These are phyloP conservation scores for Malassezia pachydermatis DNA, from an alignment of 1,284 basidiomycete genomes.

Conservation along the genomic window DNA sequence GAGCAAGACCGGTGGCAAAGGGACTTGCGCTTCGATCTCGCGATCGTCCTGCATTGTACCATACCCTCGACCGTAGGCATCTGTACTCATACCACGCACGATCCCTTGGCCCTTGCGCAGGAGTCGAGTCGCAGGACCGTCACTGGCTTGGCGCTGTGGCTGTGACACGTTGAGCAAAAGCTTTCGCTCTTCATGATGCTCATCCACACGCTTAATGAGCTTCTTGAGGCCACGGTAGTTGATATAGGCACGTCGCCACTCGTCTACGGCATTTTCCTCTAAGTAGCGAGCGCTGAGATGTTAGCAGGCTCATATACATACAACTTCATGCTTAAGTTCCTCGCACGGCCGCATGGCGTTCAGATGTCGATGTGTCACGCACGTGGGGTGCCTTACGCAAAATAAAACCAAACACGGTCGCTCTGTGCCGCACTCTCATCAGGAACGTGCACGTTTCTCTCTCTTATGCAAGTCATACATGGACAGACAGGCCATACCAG, in stretches of 20 bases:
- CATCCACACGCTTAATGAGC: constrained; percentile 46
- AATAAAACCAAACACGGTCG: no score
- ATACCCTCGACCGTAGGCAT: not conserved
- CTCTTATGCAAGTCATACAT: no score
- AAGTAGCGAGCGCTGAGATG: constrained; percentile 30
- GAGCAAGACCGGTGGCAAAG: constrained; percentile 20
- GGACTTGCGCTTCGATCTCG: not conserved
- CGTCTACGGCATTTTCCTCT: constrained; percentile 39
- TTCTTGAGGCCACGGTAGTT: constrained; percentile 48
- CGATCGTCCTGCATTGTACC: constrained; percentile 3
- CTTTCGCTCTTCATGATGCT: constrained; percentile 16
- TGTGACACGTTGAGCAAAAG: no score
- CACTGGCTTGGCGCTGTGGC: not conserved
- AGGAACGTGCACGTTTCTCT: no score
- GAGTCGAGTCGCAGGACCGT: not conserved
- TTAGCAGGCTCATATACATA: constrained; percentile 1
- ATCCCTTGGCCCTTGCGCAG: not conserved
- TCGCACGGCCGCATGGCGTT: not conserved
- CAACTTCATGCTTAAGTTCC: constrained; percentile 16
- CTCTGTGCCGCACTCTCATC: no score
- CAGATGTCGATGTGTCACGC: no score
- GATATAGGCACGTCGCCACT: constrained; percentile 47
- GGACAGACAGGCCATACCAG: no score
- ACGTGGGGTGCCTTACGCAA: no score
- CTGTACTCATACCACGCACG: no score